Conservation (phyloP, 495 filamentous ascomycete genomes). For the Neurospora sp. region DNA sequence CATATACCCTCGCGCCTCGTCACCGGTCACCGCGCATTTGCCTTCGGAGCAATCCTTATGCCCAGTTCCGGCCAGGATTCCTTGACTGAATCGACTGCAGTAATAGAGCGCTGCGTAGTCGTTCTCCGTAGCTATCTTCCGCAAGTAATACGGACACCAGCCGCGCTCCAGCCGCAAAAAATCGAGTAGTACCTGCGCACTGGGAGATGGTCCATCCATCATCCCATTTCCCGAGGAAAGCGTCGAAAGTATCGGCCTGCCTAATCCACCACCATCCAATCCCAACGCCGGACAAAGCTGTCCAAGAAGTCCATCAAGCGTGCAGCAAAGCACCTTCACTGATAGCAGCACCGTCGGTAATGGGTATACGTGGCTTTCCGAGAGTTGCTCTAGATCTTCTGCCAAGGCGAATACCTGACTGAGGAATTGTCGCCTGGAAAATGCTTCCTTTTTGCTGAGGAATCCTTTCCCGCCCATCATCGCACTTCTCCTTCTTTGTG, state of each 20-base stretch:
- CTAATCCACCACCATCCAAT: not conserved
- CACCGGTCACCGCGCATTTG: slow-evolving; percentile 12
- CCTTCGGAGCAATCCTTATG: slow-evolving; percentile 11
- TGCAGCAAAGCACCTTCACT: slow-evolving; percentile 14
- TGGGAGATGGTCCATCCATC: slow-evolving; percentile 2
- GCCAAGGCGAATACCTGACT: slow-evolving; percentile 11
- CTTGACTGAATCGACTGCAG: slow-evolving; percentile 10
- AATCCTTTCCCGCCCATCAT: not conserved
- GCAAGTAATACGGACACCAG: slow-evolving; percentile 14
- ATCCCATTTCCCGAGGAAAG: not conserved
- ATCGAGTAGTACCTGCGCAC: slow-evolving; percentile 13
- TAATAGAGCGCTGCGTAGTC: slow-evolving; percentile 17
- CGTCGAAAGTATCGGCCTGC: not conserved
- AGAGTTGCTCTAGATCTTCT: slow-evolving; percentile 17
- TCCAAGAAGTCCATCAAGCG: slow-evolving; percentile 9
- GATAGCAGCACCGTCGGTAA: slow-evolving; percentile 15
- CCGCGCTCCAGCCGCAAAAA: slow-evolving; percentile 9
- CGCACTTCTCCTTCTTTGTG: not conserved
- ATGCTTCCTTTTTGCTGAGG: not conserved
- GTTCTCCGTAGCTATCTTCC: slow-evolving; percentile 8
- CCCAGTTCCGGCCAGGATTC: slow-evolving; percentile 1
- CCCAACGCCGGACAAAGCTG: not conserved
- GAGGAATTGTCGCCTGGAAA: slow-evolving; percentile 3
- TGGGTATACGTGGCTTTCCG: slow-evolving; percentile 13
- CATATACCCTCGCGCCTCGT: slow-evolving; percentile 11